phyloP scores from a whole-genome alignment of 1,284 basidiomycete genomes.

The Pyrrhoderma noxium region DNA sequence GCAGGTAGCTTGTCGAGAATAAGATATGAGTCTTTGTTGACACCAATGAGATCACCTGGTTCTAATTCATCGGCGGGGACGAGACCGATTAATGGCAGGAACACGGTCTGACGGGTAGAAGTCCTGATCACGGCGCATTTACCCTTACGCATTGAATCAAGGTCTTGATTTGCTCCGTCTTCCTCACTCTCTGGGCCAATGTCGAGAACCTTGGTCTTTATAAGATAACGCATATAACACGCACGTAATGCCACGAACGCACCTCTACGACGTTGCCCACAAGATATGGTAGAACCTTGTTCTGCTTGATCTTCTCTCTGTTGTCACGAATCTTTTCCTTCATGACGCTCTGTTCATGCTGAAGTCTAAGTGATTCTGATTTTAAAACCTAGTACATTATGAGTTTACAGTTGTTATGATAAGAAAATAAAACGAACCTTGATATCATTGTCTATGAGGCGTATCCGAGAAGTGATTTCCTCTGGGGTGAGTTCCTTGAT shows the following conservation, averaged over 20 bases:
- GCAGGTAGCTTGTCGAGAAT: constrained; percentile 83
- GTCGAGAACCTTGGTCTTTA: constrained; percentile 71
- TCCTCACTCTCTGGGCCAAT: constrained; percentile 91
- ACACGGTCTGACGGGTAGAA: constrained; percentile 95
- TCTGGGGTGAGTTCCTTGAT: constrained; percentile 68
- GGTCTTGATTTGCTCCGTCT: constrained; percentile 88
- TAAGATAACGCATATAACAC: constrained; percentile 8
- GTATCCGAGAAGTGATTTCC: constrained; percentile 79
- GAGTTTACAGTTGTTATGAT: background rate
- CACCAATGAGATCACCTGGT: constrained; percentile 93
- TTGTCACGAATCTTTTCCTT: constrained; percentile 98
- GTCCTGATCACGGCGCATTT: constrained; percentile 99
- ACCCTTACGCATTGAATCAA: constrained; percentile 90
- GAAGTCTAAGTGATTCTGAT: constrained; percentile 85
- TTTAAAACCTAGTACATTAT: constrained; percentile 75
- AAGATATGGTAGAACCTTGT: constrained; percentile 97
- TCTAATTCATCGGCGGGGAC: constrained; percentile 86
- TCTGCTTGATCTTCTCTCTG: constrained; percentile 98
- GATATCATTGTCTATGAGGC: constrained; percentile 91
- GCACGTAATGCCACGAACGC: constrained; percentile 21
- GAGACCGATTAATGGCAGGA: constrained; percentile 95
- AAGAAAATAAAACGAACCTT: constrained; percentile 46
- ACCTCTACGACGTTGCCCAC: constrained; percentile 98
- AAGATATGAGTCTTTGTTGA: constrained; percentile 99
- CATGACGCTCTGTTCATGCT: constrained; percentile 94